Conservation (phyloP, 306 rosid species). For the Dalbergia cochinchinensis region DNA sequence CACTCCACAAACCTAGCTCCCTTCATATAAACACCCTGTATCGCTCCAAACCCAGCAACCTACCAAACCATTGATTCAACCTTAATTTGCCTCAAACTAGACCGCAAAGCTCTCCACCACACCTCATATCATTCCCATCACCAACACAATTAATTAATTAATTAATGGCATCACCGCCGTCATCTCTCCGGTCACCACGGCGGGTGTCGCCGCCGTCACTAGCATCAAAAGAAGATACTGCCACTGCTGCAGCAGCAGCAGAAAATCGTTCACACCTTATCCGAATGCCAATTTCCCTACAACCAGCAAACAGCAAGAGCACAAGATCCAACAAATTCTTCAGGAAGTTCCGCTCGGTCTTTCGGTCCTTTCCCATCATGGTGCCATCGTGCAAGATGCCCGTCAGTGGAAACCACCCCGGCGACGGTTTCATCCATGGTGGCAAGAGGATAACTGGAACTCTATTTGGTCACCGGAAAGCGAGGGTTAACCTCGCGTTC, state of each 20-base stretch:
- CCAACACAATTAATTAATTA: not conserved
- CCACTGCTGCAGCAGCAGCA: not conserved
- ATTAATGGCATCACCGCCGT: not conserved
- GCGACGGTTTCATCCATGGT: conserved; percentile 60
- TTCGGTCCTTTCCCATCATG: conserved; percentile 81
- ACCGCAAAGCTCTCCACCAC: not conserved
- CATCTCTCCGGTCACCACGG: no score
- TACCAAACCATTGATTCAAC: conserved; percentile 25
- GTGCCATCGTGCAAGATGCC: conserved; percentile 73
- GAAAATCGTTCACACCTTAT: not conserved
- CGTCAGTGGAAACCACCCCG: conserved; percentile 24
- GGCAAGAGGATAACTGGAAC: conserved; percentile 79
- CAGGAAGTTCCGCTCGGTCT: conserved; percentile 55
- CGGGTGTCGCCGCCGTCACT: not conserved
- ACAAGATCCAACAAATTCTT: conserved; percentile 55
- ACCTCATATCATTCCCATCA: not conserved
- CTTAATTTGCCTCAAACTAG: conserved; percentile 19
- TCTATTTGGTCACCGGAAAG: conserved; percentile 68
- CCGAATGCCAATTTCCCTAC: conserved; percentile 54
- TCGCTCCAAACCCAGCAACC: not conserved
- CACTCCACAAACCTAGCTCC: conserved; percentile 39
- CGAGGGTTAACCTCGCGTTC: conserved; percentile 72
- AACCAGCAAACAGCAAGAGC: conserved; percentile 65
- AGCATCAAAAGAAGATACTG: not conserved
- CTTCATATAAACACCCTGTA: conserved; percentile 33